phyloP scores from a whole-genome alignment of 441 rosid species.

The Syzygium malaccense region DNA sequence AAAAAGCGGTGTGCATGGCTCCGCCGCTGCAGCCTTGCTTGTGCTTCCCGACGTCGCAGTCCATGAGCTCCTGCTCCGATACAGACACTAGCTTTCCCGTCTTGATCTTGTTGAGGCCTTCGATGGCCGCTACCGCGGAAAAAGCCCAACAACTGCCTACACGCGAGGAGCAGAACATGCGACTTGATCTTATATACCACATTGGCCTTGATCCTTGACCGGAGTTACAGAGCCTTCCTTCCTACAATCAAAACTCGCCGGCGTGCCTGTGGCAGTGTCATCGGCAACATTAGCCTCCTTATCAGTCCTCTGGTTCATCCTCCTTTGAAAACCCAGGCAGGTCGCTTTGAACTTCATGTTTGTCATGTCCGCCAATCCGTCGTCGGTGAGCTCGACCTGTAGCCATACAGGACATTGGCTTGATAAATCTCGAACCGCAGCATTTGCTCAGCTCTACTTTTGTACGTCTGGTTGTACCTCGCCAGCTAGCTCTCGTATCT shows the following conservation, averaged over 20 bases:
- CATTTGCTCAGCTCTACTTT: constrained; percentile 36
- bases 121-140: not conserved
- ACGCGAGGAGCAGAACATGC: no score
- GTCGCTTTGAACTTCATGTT: constrained; percentile 51
- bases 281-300: not conserved
- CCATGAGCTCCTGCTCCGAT: constrained; percentile 12
- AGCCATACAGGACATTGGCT: constrained; percentile 48
- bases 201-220: constrained; percentile 7
- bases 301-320: not conserved
- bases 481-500: constrained; percentile 56
- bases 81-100: constrained; percentile 5
- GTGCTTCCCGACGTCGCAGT: not conserved
- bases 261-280: not conserved
- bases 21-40: constrained; percentile 9
- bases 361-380: constrained; percentile 78
- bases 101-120: constrained; percentile 1
- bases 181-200: not conserved
- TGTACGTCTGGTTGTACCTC: constrained; percentile 26
- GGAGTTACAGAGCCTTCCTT: constrained; percentile 11
- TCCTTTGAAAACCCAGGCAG: constrained; percentile 29
- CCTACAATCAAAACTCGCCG: constrained; percentile 6
- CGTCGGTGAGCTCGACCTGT: constrained; percentile 66
- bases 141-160: constrained; percentile 14
- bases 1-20: constrained; percentile 1
- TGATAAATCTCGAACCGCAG: constrained; percentile 61